These are phyloP conservation scores for Calonectria fujianensis DNA, from an alignment of 2,329 filamentous ascomycete genomes.

Conservation along the genomic window DNA sequence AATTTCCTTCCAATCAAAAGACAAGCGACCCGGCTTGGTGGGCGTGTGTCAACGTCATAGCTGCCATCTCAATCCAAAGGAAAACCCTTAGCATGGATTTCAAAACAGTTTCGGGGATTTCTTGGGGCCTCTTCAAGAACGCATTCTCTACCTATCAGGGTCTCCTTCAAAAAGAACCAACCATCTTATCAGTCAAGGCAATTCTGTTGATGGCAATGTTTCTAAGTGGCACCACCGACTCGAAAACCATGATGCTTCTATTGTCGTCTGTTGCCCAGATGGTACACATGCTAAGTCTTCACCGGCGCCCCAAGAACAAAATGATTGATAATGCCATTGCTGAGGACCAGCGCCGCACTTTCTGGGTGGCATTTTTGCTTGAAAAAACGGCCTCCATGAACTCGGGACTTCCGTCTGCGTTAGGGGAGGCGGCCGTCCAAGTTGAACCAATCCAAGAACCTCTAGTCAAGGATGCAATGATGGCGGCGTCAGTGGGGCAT, in stretches of 20 bases:
- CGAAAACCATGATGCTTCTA: background rate
- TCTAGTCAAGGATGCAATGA: background rate
- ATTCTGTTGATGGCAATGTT: background rate
- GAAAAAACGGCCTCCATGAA: background rate
- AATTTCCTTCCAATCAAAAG: background rate
- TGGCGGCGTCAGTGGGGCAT: background rate
- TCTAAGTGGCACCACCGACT: background rate
- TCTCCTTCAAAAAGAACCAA: background rate
- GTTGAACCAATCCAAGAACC: background rate
- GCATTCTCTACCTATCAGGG: background rate
- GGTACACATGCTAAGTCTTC: background rate
- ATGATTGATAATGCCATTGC: background rate
- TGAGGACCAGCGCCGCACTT: background rate
- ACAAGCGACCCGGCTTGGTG: constrained; percentile 1
- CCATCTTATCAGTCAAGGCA: background rate
- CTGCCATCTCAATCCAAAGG: background rate
- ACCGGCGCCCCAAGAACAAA: background rate
- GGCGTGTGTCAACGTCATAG: background rate
- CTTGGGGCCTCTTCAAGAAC: constrained; percentile 14
- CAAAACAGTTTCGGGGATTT: background rate
- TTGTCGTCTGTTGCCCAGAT: background rate
- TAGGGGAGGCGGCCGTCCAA: background rate
- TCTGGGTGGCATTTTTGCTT: background rate
- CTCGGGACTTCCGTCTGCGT: background rate
- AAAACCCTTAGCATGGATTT: background rate